phyloP scores from a whole-genome alignment of 495 filamentous ascomycete genomes.

The Trichoderma gamsii region DNA sequence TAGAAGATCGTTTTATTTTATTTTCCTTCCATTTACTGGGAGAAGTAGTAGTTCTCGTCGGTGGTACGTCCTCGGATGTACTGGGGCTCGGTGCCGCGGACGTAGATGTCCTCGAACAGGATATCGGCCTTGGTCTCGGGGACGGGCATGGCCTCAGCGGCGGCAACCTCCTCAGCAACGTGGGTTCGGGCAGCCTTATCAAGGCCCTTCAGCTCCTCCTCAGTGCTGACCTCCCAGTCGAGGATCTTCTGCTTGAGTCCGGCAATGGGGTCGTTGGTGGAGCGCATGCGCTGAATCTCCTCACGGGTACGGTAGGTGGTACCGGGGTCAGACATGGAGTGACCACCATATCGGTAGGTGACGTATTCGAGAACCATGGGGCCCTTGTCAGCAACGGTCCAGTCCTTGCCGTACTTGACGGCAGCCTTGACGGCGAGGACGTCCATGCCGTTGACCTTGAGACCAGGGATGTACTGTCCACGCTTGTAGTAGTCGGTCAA shows the following conservation, averaged over 20 bases:
- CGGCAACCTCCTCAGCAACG: constrained; percentile 85
- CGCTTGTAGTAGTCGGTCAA: constrained; percentile 99
- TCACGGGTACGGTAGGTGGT: constrained; percentile 98
- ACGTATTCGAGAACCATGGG: constrained; percentile 97
- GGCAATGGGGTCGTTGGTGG: constrained; percentile 95
- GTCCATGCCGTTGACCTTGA: constrained; percentile 99
- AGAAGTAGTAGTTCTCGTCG: constrained; percentile 90
- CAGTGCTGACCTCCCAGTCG: constrained; percentile 84
- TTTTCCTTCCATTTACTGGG: constrained; percentile 18
- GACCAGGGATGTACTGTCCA: constrained; percentile 97
- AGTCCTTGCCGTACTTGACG: constrained; percentile 84
- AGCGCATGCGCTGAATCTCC: constrained; percentile 98
- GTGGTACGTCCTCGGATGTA: constrained; percentile 84
- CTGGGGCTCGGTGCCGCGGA: constrained; percentile 78
- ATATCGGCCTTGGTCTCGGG: constrained; percentile 73
- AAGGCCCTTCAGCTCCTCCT: constrained; percentile 94
- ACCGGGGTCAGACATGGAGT: constrained; percentile 98
- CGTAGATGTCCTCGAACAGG: constrained; percentile 96
- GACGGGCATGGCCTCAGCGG: constrained; percentile 76
- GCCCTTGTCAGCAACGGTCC: constrained; percentile 71
- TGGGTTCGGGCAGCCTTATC: constrained; percentile 82
- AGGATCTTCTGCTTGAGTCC: constrained; percentile 96
- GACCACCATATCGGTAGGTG: constrained; percentile 97
- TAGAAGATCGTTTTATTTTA: background rate
- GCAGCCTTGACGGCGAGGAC: constrained; percentile 96